A percentile compares a stretch with the other conserved stretches of the same genome.
Conservation (phyloP, 148 eudicot species). For the Talinum fruticosum region DNA sequence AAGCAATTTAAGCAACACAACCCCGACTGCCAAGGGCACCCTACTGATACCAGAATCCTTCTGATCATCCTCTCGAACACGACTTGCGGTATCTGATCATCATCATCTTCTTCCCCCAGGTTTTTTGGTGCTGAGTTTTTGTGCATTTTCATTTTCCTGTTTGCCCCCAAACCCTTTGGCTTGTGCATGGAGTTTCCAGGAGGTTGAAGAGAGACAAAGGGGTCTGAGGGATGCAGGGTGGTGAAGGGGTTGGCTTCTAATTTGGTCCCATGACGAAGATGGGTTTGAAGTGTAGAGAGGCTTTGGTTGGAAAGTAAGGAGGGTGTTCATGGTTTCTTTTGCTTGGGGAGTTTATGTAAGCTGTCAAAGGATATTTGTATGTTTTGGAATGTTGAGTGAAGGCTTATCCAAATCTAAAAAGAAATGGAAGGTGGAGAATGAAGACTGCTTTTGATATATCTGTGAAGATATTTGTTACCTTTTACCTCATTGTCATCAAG, state of each 20-base stretch:
- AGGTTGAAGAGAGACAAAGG: slow-evolving; percentile 6
- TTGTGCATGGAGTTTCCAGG: slow-evolving; percentile 30
- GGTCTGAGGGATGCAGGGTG: background rate
- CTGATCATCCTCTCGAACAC: slow-evolving; percentile 65
- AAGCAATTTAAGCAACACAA: slow-evolving; percentile 41
- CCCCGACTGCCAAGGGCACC: slow-evolving; percentile 55
- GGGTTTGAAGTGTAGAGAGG: slow-evolving; percentile 12
- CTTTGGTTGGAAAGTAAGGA: slow-evolving; percentile 11
- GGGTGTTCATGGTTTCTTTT: slow-evolving; percentile 24
- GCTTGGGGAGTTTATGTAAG: background rate
- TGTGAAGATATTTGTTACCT: background rate
- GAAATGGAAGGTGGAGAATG: slow-evolving; percentile 15
- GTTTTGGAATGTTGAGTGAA: background rate
- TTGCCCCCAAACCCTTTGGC: slow-evolving; percentile 29
- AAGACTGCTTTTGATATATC: background rate
- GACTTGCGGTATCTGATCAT: slow-evolving; percentile 58
- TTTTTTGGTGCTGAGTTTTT: background rate
- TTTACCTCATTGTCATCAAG: no score
- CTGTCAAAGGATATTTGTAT: slow-evolving; percentile 9
- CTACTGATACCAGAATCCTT: slow-evolving; percentile 59
- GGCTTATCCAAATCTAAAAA: slow-evolving; percentile 26
- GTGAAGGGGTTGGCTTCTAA: background rate
- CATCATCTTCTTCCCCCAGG: slow-evolving; percentile 24
- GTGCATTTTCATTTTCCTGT: slow-evolving; percentile 21
- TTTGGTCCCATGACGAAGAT: slow-evolving; percentile 15